These are phyloP conservation scores for Pseudocercospora vitis DNA, from an alignment of 2,329 filamentous ascomycete species.

Conservation along the genomic window DNA sequence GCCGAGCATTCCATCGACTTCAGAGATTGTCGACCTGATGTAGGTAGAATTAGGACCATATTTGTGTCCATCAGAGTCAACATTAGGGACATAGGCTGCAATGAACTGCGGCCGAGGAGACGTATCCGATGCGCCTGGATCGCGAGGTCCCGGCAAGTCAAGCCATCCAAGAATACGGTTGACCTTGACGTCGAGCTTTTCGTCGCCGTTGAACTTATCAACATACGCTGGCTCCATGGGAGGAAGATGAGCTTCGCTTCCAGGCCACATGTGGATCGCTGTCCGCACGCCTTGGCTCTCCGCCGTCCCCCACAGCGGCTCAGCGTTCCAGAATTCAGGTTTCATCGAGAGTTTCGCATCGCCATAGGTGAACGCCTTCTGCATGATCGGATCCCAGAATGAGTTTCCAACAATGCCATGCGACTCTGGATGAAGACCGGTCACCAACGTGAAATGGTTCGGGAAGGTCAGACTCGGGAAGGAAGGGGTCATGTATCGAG, in stretches of 20 bases:
- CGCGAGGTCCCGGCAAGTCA: conserved; percentile 73
- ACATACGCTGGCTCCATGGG: conserved; percentile 74
- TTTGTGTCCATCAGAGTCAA: conserved; percentile 81
- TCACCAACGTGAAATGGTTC: conserved; percentile 88
- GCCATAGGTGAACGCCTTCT: conserved; percentile 86
- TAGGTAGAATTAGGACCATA: conserved; percentile 95
- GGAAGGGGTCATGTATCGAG: conserved; percentile 87
- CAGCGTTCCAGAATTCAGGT: conserved; percentile 90
- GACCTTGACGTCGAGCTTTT: conserved; percentile 73
- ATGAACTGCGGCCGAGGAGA: conserved; percentile 81
- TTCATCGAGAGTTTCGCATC: conserved; percentile 73
- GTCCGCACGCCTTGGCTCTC: conserved; percentile 75
- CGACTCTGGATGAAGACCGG: conserved; percentile 86
- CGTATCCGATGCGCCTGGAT: conserved; percentile 42
- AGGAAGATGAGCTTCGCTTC: conserved; percentile 82
- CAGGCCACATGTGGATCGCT: conserved; percentile 98
- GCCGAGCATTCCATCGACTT: conserved; percentile 82
- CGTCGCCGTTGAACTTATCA: conserved; percentile 80
- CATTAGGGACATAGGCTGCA: conserved; percentile 89
- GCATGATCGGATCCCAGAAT: conserved; percentile 80
- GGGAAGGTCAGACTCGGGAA: conserved; percentile 97
- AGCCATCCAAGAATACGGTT: conserved; percentile 76
- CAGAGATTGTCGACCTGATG: conserved; percentile 72
- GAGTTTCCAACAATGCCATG: conserved; percentile 92
- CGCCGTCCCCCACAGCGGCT: conserved; percentile 91